phyloP scores from a whole-genome alignment of 2,329 filamentous ascomycete genomes.

The Arthroderma sp. region DNA sequence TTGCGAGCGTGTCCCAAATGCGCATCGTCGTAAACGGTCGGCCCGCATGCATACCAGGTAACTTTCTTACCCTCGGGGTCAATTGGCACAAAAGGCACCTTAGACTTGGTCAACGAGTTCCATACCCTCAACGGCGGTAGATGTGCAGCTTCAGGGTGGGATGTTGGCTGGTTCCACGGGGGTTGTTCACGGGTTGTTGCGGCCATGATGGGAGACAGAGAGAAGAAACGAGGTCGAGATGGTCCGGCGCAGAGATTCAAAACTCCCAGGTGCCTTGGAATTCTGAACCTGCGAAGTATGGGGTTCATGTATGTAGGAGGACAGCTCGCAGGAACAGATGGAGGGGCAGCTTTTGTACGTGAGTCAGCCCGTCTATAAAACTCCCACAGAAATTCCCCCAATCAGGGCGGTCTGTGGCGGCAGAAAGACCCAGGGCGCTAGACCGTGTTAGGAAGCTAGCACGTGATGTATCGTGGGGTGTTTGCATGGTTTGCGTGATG shows the following conservation, averaged over 20 bases:
- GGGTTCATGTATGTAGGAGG: too few relatives aligned
- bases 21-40: conserved; percentile 70
- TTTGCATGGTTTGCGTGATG: too few relatives aligned
- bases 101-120: conserved; percentile 65
- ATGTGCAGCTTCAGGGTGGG: conserved; percentile 18
- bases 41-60: conserved; percentile 81
- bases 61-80: conserved; percentile 55
- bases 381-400: too few relatives aligned
- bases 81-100: conserved; percentile 61
- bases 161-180: conserved; percentile 29
- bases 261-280: too few relatives aligned
- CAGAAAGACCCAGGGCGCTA: too few relatives aligned
- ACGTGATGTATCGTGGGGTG: too few relatives aligned
- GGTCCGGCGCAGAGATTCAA: background rate
- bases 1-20: conserved; percentile 77
- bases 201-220: conserved; percentile 9
- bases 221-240: background rate
- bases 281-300: too few relatives aligned
- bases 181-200: conserved; percentile 29
- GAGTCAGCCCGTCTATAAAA: too few relatives aligned
- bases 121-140: conserved; percentile 56
- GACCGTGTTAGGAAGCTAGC: too few relatives aligned
- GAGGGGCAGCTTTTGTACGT: too few relatives aligned
- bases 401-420: too few relatives aligned
- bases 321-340: too few relatives aligned